Evolutionary conservation across 2,329 filamentous ascomycete genomes (phyloP), one percentile per base, ranked within the genome.

Genomic region (Cercospora zeina): DNA sequence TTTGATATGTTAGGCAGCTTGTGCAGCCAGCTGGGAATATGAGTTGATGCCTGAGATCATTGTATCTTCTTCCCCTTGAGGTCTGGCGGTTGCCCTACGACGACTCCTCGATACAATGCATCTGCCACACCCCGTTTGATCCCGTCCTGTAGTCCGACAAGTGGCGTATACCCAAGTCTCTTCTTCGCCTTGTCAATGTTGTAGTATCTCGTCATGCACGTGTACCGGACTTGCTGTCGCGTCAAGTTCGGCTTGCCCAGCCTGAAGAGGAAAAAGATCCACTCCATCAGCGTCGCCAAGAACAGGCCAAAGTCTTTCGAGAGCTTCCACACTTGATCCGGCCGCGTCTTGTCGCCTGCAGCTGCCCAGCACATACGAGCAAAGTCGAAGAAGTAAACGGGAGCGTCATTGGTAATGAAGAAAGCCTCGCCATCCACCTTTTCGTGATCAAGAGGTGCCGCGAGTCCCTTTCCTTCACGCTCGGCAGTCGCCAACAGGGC

Each of bases 181-280:
- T 75, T 79, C 81, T 86, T 89, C 61, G 89, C 89, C 82, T 93
- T 93, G 62, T 80, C 79, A 73, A 91, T 91, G 77, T 87, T 86
- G 77, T 89, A 91, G 77, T 91, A 93, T 61, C 89, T 82, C 61
- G 86, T 89, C 87, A 91, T 89, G 74, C 84, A 87, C 72, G 85
- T 86, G 74, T 88, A 90, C 67, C 83, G 79, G 64, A 89, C 79
- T 67, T 80, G 77, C 61, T 77, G 75, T 62, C 76, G 68, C 10
- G 77, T 80, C 67, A 82, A 59, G 54, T 79, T 81, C 14, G 80
- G 80, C 65, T 74, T 79, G 7, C 79, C 79, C 33, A 79, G 51
- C 45, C 69, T 64, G 62, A 76, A 70, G 8, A 76, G 56, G 77
- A 79, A 80, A 67, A 78, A 81, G 2, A 78, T 65, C 71, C 73